Percentiles rank a stretch among this genome's conserved stretches.
phyloP scores from a whole-genome alignment of 345 rosid genomes.

The Cochlearia excelsa region DNA sequence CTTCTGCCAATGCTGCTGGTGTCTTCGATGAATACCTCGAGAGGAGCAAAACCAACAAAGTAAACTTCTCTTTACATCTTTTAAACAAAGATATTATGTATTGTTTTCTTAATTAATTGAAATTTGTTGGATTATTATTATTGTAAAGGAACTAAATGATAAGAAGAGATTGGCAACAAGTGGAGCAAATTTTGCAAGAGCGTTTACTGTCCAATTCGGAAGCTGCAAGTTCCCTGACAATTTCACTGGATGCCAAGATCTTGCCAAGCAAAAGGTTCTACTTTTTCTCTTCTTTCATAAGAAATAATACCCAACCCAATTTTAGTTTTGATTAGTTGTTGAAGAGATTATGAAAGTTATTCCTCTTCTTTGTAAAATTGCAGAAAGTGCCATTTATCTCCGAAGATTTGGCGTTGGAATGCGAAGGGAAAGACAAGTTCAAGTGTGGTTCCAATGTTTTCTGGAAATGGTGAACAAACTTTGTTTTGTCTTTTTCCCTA shows the following conservation, averaged over 20 bases:
- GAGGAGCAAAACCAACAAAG: conserved; percentile 96
- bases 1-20: conserved; percentile 84
- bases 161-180: conserved; percentile 95
- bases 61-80: conserved; percentile 14
- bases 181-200: conserved; percentile 96
- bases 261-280: conserved; percentile 90
- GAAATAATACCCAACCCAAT: neutral
- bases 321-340: neutral
- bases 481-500: neutral
- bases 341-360: conserved; percentile 14
- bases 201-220: conserved; percentile 89
- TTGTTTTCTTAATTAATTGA: too few relatives aligned
- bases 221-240: conserved; percentile 96
- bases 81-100: too few relatives aligned
- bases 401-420: conserved; percentile 82
- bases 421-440: conserved; percentile 94
- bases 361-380: conserved; percentile 20
- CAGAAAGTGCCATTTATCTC: conserved; percentile 92
- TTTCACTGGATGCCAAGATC: conserved; percentile 99
- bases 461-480: conserved; percentile 86
- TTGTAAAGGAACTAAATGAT: conserved; percentile 76
- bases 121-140: conserved; percentile 6
- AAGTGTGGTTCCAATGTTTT: conserved; percentile 98
- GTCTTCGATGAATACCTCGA: conserved; percentile 93
- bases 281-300: neutral